phyloP scores from a whole-genome alignment of 2,329 filamentous ascomycete species.

The Curvularia hawaiiensis region DNA sequence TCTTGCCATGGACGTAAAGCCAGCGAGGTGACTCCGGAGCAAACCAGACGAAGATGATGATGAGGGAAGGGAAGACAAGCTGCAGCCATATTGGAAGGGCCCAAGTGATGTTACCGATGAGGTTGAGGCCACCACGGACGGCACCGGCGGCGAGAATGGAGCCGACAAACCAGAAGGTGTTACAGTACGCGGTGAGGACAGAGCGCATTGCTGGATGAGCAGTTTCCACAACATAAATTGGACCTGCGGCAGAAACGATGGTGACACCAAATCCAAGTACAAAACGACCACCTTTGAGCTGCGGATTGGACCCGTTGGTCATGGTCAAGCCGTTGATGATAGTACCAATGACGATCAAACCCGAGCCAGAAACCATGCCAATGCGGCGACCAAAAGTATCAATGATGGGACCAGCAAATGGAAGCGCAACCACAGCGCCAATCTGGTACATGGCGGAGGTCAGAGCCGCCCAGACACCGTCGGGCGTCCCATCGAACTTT shows the following conservation, averaged over 20 bases:
- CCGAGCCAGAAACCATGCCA: neutral
- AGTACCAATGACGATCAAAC: neutral
- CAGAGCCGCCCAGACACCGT: neutral
- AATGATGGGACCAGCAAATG: neutral
- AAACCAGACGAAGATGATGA: neutral
- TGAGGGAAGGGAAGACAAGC: neutral
- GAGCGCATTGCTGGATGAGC: neutral
- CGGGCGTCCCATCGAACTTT: neutral
- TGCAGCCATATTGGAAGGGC: neutral
- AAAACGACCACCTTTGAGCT: neutral
- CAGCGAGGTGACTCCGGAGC: neutral
- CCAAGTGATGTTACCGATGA: neutral
- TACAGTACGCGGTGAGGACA: neutral
- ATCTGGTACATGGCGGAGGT: neutral
- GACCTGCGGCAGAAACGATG: neutral
- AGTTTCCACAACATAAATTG: neutral
- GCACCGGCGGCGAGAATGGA: neutral
- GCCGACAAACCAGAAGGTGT: neutral
- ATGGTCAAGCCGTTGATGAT: neutral
- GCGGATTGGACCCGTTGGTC: neutral
- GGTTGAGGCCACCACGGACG: neutral
- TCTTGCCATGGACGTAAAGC: neutral
- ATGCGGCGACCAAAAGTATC: neutral
- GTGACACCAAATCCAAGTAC: neutral
- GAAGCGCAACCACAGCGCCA: neutral